phyloP scores from a whole-genome alignment of 805 yeast species.

The Wickerhamomyces pijperi region DNA sequence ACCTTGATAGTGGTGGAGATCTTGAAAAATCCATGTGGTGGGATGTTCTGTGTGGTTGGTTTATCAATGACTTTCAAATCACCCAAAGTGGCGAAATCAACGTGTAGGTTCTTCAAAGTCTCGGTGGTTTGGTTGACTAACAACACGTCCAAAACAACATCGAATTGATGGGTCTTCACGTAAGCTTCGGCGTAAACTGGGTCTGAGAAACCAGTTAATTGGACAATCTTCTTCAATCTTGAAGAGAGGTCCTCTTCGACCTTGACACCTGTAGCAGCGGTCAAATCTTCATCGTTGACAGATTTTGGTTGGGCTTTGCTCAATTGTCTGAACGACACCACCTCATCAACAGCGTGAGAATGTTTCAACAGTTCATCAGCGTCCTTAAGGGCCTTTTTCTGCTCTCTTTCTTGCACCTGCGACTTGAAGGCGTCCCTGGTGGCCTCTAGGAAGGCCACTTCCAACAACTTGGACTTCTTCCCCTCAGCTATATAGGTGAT shows the following conservation, averaged over 20 bases:
- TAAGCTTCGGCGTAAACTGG: conserved; percentile 97
- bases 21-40: conserved; percentile 95
- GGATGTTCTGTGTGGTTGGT: conserved; percentile 81
- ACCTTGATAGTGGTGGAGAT: conserved; percentile 86
- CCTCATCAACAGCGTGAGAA: conserved; percentile 71
- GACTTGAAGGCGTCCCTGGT: conserved; percentile 75
- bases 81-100: conserved; percentile 93
- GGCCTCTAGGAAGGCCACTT: conserved; percentile 72
- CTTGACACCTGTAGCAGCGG: conserved; percentile 40
- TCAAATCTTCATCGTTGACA: conserved; percentile 46
- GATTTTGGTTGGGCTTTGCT: conserved; percentile 34
- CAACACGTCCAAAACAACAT: conserved; percentile 86
- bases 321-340: conserved; percentile 71
- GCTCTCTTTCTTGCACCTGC: conserved; percentile 53
- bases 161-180: conserved; percentile 92
- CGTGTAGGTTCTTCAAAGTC: conserved; percentile 82
- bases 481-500: conserved; percentile 69
- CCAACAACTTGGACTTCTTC: conserved; percentile 33
- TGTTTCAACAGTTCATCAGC: conserved; percentile 48
- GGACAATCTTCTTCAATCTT: conserved; percentile 78
- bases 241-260: conserved; percentile 56
- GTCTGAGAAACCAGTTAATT: conserved; percentile 95
- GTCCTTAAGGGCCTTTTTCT: conserved; percentile 42
- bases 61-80: conserved; percentile 90
- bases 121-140: conserved; percentile 89